Percentiles rank a stretch among this genome's conserved stretches.
Conservation (phyloP, 2,329 filamentous ascomycete species). For the Leptographium galeiforme region DNA sequence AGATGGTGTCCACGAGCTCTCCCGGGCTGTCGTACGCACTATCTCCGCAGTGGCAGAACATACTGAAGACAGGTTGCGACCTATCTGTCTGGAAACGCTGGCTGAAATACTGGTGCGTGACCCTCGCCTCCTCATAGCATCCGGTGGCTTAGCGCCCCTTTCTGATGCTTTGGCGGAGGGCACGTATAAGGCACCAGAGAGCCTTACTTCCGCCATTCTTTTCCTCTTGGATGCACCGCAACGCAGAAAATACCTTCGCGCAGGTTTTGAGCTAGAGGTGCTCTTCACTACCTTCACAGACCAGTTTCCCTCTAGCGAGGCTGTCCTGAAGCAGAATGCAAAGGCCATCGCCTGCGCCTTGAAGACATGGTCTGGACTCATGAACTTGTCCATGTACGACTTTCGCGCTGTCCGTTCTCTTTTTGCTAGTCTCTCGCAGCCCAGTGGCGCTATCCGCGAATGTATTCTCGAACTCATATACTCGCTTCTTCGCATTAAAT, state of each 20-base stretch:
- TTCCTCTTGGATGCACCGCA: constrained; percentile 79
- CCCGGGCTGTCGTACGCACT: constrained; percentile 73
- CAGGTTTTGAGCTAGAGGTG: constrained; percentile 79
- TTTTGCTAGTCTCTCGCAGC: constrained; percentile 46
- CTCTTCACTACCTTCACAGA: constrained; percentile 91
- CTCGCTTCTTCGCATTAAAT: constrained; percentile 70
- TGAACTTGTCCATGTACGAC: constrained; percentile 78
- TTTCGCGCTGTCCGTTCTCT: constrained; percentile 76
- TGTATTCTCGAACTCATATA: constrained; percentile 83
- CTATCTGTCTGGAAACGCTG: constrained; percentile 85
- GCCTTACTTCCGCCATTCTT: constrained; percentile 73
- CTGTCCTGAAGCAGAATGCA: constrained; percentile 66
- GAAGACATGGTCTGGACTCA: constrained; percentile 86
- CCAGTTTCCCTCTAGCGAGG: constrained; percentile 47
- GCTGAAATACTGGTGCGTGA: constrained; percentile 84
- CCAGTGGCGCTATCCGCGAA: constrained; percentile 46
- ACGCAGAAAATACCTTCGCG: constrained; percentile 67
- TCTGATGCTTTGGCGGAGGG: constrained; percentile 87
- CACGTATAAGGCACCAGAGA: constrained; percentile 83
- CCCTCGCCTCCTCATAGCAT: constrained; percentile 64
- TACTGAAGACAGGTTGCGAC: constrained; percentile 68
- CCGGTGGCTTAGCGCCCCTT: constrained; percentile 74
- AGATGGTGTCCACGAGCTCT: constrained; percentile 77
- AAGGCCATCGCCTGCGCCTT: constrained; percentile 85
- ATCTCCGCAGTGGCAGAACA: constrained; percentile 85